Evolutionary conservation across 176 grass and related monocot species (phyloP), one percentile per base, ranked within the genome.

Genomic region (Phyllostachys edulis): DNA sequence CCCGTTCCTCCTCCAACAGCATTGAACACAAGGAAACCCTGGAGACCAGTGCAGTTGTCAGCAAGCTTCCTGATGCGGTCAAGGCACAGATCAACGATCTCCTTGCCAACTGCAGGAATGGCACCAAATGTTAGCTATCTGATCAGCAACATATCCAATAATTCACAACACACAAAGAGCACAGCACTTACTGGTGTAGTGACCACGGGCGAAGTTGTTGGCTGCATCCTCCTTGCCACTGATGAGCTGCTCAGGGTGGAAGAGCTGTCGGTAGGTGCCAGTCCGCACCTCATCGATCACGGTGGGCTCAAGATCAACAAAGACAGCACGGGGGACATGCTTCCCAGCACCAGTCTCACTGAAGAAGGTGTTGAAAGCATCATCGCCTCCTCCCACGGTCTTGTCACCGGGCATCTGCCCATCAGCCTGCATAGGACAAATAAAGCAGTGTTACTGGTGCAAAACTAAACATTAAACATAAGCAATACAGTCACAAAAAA

Each of bases 331-430:
- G 38, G 90, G 90, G 1, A 92, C 90, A 23, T 92, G 90, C 80
- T 92, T 92, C 47, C 90, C 90, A 70, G 90, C 90, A 9, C 87
- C 90, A 76, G 90, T 92, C 84, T 92, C 90, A 56, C 90, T 92
- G 80, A 92, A 92, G 87, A 92, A 92, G 75, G 90, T 92, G 87
- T 89, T 92, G 90, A 92, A 92, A 20, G 90, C 90, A 80, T 92
- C 90, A 84, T 92, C 90, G 80, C 90, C 90, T 76, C 90, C 90
- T 0, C 90, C 87, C 29, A 85, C 1, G 3, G 90, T 91, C 73
- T 82, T 91, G 90, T 91, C 90, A 85, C 82, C 67, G 1, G 87
- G 83, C 90, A 92, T 92, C 80, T 89, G 90, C 11, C 90, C 90
- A 71, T 92, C 87, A 44, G 90, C n/a, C 90, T 92, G 47, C 46